Evolutionary conservation across 192 early-diverging fungal species (phyloP), one percentile per base, ranked within the genome.

Genomic region (Coemansia sp.): DNA sequence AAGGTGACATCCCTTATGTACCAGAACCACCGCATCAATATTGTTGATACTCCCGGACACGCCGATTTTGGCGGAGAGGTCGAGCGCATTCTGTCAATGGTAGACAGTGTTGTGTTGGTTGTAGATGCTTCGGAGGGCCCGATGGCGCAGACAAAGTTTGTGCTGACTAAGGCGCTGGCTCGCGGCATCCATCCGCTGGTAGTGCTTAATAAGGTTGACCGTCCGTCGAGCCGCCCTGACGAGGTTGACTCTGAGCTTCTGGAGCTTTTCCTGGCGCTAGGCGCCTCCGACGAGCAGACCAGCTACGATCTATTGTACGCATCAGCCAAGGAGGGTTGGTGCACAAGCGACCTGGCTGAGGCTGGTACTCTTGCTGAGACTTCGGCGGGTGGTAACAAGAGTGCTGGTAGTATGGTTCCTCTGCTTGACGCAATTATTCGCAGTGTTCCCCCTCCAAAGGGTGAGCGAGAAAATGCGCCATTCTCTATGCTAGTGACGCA

Each of bases 121-220:
- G 92, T 94, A 59, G 90, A 91, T 68, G 91, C 87, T 5, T 89
- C 91, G 6, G 92, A 94, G 67, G 92, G 92, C 19, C 90, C 91
- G 11, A 94, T 94, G 92, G 91, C 92, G 5, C 92, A 94, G 80
- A 94, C 92, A 5, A 90, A 90, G 74, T 94, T 92, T 80, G 92
- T 94, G 46, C 77, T 94, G 66, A 86, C 87, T 67, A 94, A 94
- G 80, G 91, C 92, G 24, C 74, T 94, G 20, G 71, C 83, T 5
- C 78, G 84, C 33, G 87, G 87, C 31, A 80, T 92, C 52, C 87
- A 85, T 33, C 92, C 92, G 22, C 67, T 94, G 22, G 92, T 94
- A 1, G 88, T 92, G 31, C 84, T 94, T 67, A 94, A 94, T 83
- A 94, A 94, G 79, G 87, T 89, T 21, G 92, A 94, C 68, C 85